Evolutionary conservation across 257 asterid genomes (phyloP).

Genomic region (Primulina tabacum): DNA sequence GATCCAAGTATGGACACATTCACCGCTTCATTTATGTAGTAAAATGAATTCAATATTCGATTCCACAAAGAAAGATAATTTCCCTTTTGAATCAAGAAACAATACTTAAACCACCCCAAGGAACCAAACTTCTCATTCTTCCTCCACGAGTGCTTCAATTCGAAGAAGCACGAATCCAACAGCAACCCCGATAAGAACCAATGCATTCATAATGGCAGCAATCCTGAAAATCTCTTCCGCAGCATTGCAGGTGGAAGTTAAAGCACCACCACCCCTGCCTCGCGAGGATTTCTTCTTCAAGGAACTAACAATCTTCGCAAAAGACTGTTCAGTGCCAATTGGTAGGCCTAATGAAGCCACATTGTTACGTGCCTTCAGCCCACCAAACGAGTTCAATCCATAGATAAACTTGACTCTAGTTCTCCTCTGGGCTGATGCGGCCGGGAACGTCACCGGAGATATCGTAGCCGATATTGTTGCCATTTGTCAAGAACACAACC

Average conservation of each 20-base stretch:
- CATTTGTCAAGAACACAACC: conserved; percentile 40
- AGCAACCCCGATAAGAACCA: conserved; percentile 79
- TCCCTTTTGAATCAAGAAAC: conserved; percentile 29
- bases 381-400: conserved; percentile 75
- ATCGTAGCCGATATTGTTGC: conserved; percentile 47
- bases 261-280: conserved; percentile 43
- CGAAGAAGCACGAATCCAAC: conserved; percentile 89
- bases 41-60: conserved; percentile 36
- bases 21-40: conserved; percentile 29
- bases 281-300: conserved; percentile 33
- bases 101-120: conserved; percentile 20
- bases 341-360: conserved; percentile 62
- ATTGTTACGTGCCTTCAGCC: conserved; percentile 75
- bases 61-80: conserved; percentile 29
- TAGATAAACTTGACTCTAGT: conserved; percentile 48
- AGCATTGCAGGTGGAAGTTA: conserved; percentile 60
- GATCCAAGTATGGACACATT: neutral
- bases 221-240: conserved; percentile 68
- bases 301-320: conserved; percentile 61
- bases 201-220: conserved; percentile 59
- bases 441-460: conserved; percentile 40
- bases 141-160: conserved; percentile 67
- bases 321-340: conserved; percentile 53
- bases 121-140: conserved; percentile 41
- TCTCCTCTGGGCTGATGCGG: conserved; percentile 37